A percentile compares a stretch with the other conserved stretches of the same genome.
phyloP scores from a whole-genome alignment of 305 asterid species.

The Rubia balearica region DNA sequence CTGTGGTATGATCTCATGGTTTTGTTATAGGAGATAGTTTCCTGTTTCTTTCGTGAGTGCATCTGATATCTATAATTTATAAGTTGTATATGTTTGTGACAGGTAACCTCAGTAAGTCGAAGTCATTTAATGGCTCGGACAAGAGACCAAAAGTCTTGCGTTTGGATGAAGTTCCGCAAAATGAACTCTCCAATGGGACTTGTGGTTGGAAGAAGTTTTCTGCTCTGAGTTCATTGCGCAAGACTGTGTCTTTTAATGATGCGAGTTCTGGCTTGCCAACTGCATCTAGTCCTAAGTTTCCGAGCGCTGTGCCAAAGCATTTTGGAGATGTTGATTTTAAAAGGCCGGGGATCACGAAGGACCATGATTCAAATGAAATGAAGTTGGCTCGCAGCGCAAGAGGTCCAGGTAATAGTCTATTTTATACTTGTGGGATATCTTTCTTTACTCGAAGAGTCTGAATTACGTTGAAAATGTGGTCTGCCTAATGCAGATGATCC shows the following conservation, averaged over 20 bases:
- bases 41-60: not conserved
- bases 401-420: constrained; percentile 5
- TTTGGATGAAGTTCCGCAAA: constrained; percentile 10
- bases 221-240: constrained; percentile 6
- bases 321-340: constrained; percentile 2
- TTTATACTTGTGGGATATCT: constrained; percentile 3
- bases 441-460: not conserved
- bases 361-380: constrained; percentile 7
- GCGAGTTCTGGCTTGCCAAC: constrained; percentile 8
- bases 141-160: constrained; percentile 12
- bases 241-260: constrained; percentile 14
- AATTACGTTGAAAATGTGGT: not conserved
- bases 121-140: constrained; percentile 12
- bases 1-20: not conserved
- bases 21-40: not conserved
- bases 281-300: not conserved
- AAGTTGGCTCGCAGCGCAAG: not conserved
- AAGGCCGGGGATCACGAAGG: constrained; percentile 11
- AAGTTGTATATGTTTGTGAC: constrained; percentile 2
- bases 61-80: not conserved
- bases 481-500: constrained; percentile 1
- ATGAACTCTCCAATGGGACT: not conserved
- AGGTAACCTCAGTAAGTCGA: constrained; percentile 14
- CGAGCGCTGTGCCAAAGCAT: constrained; percentile 6
- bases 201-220: not conserved